Evolutionary conservation across 1,284 basidiomycete genomes (phyloP).

Genomic region (Cryptococcus amylolentus): DNA sequence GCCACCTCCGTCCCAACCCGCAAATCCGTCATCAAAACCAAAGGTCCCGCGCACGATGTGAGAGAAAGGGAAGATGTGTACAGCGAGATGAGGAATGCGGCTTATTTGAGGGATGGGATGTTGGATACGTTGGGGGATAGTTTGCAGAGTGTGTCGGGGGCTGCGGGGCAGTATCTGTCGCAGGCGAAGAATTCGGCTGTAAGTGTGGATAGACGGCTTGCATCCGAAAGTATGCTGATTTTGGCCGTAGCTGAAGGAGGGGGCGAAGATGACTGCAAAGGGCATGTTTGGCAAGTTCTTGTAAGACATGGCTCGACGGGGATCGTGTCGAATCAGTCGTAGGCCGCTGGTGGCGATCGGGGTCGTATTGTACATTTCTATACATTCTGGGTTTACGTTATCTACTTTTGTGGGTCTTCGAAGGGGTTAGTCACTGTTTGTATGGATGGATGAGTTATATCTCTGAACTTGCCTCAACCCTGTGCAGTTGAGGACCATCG

Average conservation of each 20-base stretch:
- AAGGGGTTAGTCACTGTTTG: too few species aligned
- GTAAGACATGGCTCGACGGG: conserved; percentile 3
- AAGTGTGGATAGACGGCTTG: conserved; percentile 9
- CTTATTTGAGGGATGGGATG: conserved; percentile 32
- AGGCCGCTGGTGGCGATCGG: too few species aligned
- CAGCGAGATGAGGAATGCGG: conserved; percentile 40
- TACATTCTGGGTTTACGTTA: too few species aligned
- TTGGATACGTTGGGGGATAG: conserved; percentile 38
- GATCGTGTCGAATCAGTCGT: neutral
- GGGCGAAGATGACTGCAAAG: conserved; percentile 42
- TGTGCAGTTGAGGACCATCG: too few species aligned
- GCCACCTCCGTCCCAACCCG: conserved; percentile 23
- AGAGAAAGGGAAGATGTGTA: conserved; percentile 42
- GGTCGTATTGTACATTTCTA: too few species aligned
- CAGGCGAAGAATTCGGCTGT: conserved; percentile 43
- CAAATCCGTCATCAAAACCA: conserved; percentile 27
- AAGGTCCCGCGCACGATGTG: conserved; percentile 21
- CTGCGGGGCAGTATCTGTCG: conserved; percentile 35
- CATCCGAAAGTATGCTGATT: neutral
- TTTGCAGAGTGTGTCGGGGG: conserved; percentile 33
- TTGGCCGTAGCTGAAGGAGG: conserved; percentile 37
- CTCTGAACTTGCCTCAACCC: too few species aligned
- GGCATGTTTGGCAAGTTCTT: conserved; percentile 39
- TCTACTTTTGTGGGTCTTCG: too few species aligned
- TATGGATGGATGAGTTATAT: too few species aligned